Percentiles rank a stretch among this genome's conserved stretches.
phyloP scores from a whole-genome alignment of 2,329 filamentous ascomycete species.

The Colletotrichum melonis region DNA sequence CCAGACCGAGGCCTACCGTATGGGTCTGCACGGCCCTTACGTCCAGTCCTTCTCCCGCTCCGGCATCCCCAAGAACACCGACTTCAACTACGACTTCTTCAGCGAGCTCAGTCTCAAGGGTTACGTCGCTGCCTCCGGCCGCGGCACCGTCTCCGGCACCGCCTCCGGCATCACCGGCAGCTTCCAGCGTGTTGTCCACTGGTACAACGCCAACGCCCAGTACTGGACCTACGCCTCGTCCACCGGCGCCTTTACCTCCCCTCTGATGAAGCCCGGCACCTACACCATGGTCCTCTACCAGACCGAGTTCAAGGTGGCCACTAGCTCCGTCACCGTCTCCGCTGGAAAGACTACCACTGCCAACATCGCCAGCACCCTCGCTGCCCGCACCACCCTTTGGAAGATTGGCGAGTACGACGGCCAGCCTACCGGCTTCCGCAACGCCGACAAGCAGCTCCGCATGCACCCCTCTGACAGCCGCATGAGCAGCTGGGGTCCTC shows the following conservation, averaged over 20 bases:
- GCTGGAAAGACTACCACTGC: conserved; percentile 60
- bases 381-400: conserved; percentile 65
- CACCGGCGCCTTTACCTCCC: conserved; percentile 69
- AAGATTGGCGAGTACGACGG: conserved; percentile 76
- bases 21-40: conserved; percentile 75
- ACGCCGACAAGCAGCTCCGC: conserved; percentile 73
- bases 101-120: conserved; percentile 66
- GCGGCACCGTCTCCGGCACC: conserved; percentile 70
- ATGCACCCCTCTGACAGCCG: conserved; percentile 76
- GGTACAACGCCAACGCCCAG: conserved; percentile 71
- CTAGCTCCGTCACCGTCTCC: conserved; percentile 59
- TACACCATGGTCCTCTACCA: conserved; percentile 77
- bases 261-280: conserved; percentile 74
- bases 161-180: conserved; percentile 66
- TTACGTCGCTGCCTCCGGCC: conserved; percentile 65
- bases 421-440: conserved; percentile 72
- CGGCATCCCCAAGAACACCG: conserved; percentile 60
- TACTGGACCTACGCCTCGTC: conserved; percentile 72
- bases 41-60: conserved; percentile 69
- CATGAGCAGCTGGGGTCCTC: conserved; percentile 70
- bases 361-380: conserved; percentile 61
- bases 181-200: conserved; percentile 71
- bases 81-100: conserved; percentile 69
- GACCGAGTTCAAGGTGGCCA: conserved; percentile 66
- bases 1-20: conserved; percentile 70